Base-by-base conservation (phyloP, 495 filamentous ascomycete species). In the Penicillium canescens region DNA sequence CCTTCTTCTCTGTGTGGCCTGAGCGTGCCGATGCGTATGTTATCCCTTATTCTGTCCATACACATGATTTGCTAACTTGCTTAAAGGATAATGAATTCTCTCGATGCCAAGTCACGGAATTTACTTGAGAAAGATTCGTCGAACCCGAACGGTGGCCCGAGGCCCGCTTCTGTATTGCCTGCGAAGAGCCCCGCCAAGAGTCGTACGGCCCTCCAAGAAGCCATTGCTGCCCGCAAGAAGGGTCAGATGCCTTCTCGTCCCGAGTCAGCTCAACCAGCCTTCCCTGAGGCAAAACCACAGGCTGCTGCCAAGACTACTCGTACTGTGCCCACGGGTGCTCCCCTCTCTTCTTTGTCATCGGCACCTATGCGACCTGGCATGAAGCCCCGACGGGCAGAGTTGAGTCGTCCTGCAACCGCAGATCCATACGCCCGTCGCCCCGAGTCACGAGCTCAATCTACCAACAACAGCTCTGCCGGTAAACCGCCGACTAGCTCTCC, bases 161-260 rank as follows among this genome's bases (percentile, higher is more conserved):
- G 54, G 18, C 39, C 24, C 4, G 24, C 55, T 26, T 57, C 80
- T 21, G 78, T 81, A 36, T 69, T 78, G 18, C 72, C 75, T 16
- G 57, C 66, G 34, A 72, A 73, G 46, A 53, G 65, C 20, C 55
- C 55, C 11, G 46, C 36, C 8, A 52, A 50, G 18, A 49, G 64
- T 49, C 84, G 76, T 46, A 78, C 74, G 54, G 82, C 73, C 69
- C 81, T 86, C 69, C 91, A 76, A 52, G 92, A 96, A 53, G 82
- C 88, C 7, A 92, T 96, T 72, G 77, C 92, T 49, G 91, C 90
- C 5, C 86, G 91, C 55, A 92, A 91, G 72, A 89, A 83, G 63
- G 82, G 82, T 24, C 57, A 59, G 37, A 61, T 88, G 14, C 86
- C 84, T 16, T 75, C 86, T 37, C 82, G 90, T 13, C 88, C 90